phyloP scores from a whole-genome alignment of 768 basidiomycete species.

The Neoboletus subvelutipes region DNA sequence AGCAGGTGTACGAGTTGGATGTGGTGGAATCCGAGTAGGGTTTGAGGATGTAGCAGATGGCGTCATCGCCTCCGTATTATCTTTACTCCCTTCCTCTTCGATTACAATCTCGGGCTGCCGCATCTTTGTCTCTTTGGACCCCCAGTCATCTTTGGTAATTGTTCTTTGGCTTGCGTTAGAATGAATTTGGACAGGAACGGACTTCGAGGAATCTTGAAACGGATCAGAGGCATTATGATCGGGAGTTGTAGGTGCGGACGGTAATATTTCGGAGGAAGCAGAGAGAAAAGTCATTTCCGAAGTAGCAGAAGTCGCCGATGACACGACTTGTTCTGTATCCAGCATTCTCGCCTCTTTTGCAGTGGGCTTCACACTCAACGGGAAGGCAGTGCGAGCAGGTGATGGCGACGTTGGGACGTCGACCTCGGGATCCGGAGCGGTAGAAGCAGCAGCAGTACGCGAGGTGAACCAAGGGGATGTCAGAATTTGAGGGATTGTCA shows the following conservation, averaged over 20 bases:
- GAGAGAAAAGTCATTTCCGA: slow-evolving; percentile 52
- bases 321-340: slow-evolving; percentile 37
- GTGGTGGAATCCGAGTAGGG: slow-evolving; percentile 45
- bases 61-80: not conserved
- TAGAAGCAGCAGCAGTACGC: slow-evolving; percentile 9
- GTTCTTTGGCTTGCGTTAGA: slow-evolving; percentile 59
- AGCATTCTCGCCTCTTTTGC: slow-evolving; percentile 8
- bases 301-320: slow-evolving; percentile 44
- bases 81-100: slow-evolving; percentile 45
- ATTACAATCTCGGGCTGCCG: slow-evolving; percentile 48
- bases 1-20: slow-evolving; percentile 83
- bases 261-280: slow-evolving; percentile 48
- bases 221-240: slow-evolving; percentile 48
- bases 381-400: slow-evolving; percentile 31
- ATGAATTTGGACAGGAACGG: slow-evolving; percentile 37
- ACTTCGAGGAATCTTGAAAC: slow-evolving; percentile 33
- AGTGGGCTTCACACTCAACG: slow-evolving; percentile 25
- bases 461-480: slow-evolving; percentile 82
- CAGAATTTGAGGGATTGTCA: slow-evolving; percentile 82
- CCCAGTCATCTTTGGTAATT: slow-evolving; percentile 44
- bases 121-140: slow-evolving; percentile 32
- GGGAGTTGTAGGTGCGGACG: slow-evolving; percentile 58
- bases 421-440: slow-evolving; percentile 12
- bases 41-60: slow-evolving; percentile 26
- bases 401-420: slow-evolving; percentile 32